Conservation (phyloP, 495 filamentous ascomycete genomes). For the Thermothielavioides terrestris region DNA sequence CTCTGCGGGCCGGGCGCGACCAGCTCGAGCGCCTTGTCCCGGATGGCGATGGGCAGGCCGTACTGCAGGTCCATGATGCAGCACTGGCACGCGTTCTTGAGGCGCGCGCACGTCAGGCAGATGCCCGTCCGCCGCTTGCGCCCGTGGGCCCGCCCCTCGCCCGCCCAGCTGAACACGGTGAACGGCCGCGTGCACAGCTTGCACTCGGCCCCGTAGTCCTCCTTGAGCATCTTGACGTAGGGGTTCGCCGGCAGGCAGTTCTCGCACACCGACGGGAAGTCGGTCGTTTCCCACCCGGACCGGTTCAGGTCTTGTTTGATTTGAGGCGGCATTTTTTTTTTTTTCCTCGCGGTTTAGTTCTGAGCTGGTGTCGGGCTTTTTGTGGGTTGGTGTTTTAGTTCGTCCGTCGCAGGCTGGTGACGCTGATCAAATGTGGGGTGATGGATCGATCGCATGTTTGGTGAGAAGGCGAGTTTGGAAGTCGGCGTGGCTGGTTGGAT, state of each 20-base stretch:
- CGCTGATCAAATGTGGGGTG: slow-evolving; percentile 1
- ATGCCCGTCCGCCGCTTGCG: slow-evolving; percentile 83
- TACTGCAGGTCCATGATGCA: slow-evolving; percentile 98
- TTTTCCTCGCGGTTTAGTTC: neutral
- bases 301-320: slow-evolving; percentile 96
- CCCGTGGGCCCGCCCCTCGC: slow-evolving; percentile 68
- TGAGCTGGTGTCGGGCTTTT: neutral
- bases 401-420: neutral
- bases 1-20: slow-evolving; percentile 85
- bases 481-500: slow-evolving; percentile 1
- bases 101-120: slow-evolving; percentile 87
- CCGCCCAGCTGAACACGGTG: slow-evolving; percentile 88
- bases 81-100: slow-evolving; percentile 97
- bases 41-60: slow-evolving; percentile 83
- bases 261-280: slow-evolving; percentile 60
- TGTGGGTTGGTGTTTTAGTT: neutral
- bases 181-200: slow-evolving; percentile 91
- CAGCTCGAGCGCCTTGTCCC: slow-evolving; percentile 97
- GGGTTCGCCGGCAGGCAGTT: slow-evolving; percentile 90
- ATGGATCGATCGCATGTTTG: neutral
- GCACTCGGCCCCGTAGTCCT: slow-evolving; percentile 78
- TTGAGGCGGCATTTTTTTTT: slow-evolving; percentile 43
- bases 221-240: slow-evolving; percentile 97
- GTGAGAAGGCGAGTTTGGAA: slow-evolving; percentile 1
- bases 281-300: slow-evolving; percentile 90